Conservation (phyloP, 164 flowering plant species). For the Taxillus chinensis region DNA sequence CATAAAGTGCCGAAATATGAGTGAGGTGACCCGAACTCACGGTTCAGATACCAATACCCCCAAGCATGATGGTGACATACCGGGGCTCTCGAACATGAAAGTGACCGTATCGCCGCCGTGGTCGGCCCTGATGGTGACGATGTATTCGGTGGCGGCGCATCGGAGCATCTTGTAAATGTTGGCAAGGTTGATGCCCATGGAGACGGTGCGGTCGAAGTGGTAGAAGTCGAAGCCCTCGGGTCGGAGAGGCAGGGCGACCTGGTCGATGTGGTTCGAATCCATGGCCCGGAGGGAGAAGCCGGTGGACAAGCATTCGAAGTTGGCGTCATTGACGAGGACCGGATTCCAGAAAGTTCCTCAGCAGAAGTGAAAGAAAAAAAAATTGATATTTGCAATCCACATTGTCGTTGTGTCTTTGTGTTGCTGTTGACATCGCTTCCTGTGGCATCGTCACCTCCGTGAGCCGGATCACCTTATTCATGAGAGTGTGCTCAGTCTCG, state of each 20-base stretch:
- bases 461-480: too few relatives aligned
- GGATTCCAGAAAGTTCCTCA: constrained; percentile 15
- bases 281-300: constrained; percentile 12
- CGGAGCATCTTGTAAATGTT: too few relatives aligned
- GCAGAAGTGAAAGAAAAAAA: too few relatives aligned
- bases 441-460: too few relatives aligned
- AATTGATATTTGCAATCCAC: too few relatives aligned
- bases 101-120: constrained; percentile 16
- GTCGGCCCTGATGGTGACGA: constrained; percentile 14
- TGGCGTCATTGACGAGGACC: constrained; percentile 14
- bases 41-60: constrained; percentile 52
- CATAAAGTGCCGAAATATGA: background rate
- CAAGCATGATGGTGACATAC: too few relatives aligned
- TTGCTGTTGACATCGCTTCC: too few relatives aligned
- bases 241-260: constrained; percentile 14
- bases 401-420: too few relatives aligned
- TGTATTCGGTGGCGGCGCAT: constrained; percentile 14
- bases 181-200: constrained; percentile 16
- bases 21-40: constrained; percentile 34
- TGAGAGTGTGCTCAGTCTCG: too few relatives aligned
- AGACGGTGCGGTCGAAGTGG: constrained; percentile 11
- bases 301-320: constrained; percentile 17
- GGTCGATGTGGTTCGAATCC: constrained; percentile 16
- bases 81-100: constrained; percentile 16
- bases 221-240: constrained; percentile 16